These are phyloP conservation scores for Lodderomyces pseudojiufengensis DNA, from an alignment of 1,139 yeast species.

Conservation along the genomic window DNA sequence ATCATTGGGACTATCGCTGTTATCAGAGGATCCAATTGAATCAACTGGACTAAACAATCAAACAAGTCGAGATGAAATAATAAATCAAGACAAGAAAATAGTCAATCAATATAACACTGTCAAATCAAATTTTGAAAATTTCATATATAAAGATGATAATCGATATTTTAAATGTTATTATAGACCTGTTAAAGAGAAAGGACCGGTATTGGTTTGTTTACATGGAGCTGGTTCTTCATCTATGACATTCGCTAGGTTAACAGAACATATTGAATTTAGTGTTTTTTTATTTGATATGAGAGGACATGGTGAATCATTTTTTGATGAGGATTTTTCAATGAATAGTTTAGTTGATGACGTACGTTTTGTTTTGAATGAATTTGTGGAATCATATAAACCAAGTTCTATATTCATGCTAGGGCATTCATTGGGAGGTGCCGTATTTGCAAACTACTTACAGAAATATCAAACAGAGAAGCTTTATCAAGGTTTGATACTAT, in stretches of 20 bases:
- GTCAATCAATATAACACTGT: not conserved
- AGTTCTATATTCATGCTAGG: conserved; percentile 57
- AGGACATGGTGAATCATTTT: conserved; percentile 63
- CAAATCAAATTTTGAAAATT: not conserved
- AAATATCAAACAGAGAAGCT: conserved; percentile 8
- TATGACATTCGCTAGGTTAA: conserved; percentile 64
- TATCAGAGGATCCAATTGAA: conserved; percentile 23
- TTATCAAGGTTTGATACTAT: conserved; percentile 63
- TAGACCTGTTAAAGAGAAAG: conserved; percentile 45
- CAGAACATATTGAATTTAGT: conserved; percentile 40
- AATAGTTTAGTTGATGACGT: conserved; percentile 58
- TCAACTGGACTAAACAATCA: not conserved
- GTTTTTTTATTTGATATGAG: conserved; percentile 72
- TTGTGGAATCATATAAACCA: conserved; percentile 22
- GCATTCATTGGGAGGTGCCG: conserved; percentile 91
- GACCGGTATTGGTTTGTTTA: conserved; percentile 67
- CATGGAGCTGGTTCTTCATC: conserved; percentile 97
- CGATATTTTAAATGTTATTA: conserved; percentile 54
- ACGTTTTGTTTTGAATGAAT: conserved; percentile 37
- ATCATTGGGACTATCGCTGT: conserved; percentile 31
- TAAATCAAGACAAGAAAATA: not conserved
- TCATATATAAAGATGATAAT: conserved; percentile 4
- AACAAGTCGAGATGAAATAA: conserved; percentile 1
- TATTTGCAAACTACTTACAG: conserved; percentile 50
- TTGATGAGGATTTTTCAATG: conserved; percentile 42